Conservation (phyloP, 1,284 basidiomycete genomes). For the Apiotrichum porosum region DNA sequence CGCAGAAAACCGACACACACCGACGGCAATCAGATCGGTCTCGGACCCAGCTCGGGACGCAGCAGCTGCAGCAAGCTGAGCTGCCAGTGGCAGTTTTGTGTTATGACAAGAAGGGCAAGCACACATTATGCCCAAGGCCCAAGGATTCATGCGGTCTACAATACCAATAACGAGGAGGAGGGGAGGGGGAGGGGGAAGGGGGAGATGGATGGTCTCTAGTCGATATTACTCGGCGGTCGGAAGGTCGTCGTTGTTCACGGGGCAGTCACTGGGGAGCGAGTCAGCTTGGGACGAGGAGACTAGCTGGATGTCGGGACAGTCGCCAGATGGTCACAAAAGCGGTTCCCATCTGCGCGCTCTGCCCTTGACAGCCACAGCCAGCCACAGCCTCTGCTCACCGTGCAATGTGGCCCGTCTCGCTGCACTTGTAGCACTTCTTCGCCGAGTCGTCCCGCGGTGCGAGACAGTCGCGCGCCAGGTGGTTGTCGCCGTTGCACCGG, state of each 20-base stretch:
- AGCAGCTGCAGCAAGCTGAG: too few relatives aligned
- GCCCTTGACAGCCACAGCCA: neutral
- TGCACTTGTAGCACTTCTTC: slow-evolving; percentile 49
- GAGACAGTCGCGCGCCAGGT: slow-evolving; percentile 48
- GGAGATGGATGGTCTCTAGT: too few relatives aligned
- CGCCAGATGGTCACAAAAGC: neutral
- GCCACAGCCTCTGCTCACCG: slow-evolving; percentile 14
- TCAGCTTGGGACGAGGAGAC: neutral
- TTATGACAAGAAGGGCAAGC: too few relatives aligned
- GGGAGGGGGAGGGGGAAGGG: too few relatives aligned
- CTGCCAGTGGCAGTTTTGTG: too few relatives aligned
- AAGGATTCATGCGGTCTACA: neutral
- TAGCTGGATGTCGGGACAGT: neutral
- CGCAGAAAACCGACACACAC: too few relatives aligned
- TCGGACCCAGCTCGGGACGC: too few relatives aligned
- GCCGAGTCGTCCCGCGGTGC: slow-evolving; percentile 41
- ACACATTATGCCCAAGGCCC: too few relatives aligned
- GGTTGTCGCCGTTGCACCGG: slow-evolving; percentile 48
- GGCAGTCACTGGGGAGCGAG: slow-evolving; percentile 1
- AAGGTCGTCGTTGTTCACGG: neutral
- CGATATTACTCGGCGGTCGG: slow-evolving; percentile 2
- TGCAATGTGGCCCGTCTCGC: slow-evolving; percentile 47
- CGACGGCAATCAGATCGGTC: too few relatives aligned
- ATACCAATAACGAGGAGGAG: too few relatives aligned
- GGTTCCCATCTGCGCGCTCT: neutral